Evolutionary conservation across 331 rosid genomes (phyloP), one percentile per base, ranked within the genome.

Genomic region (Quercus lobata): DNA sequence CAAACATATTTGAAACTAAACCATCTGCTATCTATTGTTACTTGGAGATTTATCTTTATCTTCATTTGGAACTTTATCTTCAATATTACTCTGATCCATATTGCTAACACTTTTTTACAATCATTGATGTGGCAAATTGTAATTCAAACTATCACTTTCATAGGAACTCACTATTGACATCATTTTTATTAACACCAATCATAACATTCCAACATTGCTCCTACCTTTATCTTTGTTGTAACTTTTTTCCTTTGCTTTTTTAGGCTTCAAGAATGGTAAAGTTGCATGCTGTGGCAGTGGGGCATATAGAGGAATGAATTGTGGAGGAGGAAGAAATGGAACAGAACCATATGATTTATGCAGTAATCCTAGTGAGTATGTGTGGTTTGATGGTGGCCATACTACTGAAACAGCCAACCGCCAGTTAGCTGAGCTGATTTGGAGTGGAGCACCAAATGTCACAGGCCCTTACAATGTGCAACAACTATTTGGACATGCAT

Each of bases 281-380:
- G 61, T 44, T 29, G 57, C 76, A 6, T 72, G 76, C 53, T 72
- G 76, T 52, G 76, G 76, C 21, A 52, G 24, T 15, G 76, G 76
- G 1, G 37, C 56, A 19, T 72, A 53, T 54, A 72, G 44, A 18
- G 58, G 76, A 52, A 17, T 15, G 37, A 72, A 49, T 29, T 46
- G 76, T 53, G 58, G 76, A 14, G 58, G 62, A 25, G 76, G 76
- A 72, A 72, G 61, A 53, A 72, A 53, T 15, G 62, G 61, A 27
- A 53, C 61, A 29, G 61, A 72, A 53, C 44, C 58, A 53, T 72
- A 14, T 34, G 61, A 72, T 8, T 10, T 24, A 72, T 72, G 76
- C 61, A 27, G 61, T 1, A 53, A 53, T 17, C 76, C 76, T 17
- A 72, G 62, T 49, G 76, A 72, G 24, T 53, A 49, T 72, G 76